Conservation (phyloP, 129 eudicot species). For the Pseudognaphalium luteoalbum region DNA sequence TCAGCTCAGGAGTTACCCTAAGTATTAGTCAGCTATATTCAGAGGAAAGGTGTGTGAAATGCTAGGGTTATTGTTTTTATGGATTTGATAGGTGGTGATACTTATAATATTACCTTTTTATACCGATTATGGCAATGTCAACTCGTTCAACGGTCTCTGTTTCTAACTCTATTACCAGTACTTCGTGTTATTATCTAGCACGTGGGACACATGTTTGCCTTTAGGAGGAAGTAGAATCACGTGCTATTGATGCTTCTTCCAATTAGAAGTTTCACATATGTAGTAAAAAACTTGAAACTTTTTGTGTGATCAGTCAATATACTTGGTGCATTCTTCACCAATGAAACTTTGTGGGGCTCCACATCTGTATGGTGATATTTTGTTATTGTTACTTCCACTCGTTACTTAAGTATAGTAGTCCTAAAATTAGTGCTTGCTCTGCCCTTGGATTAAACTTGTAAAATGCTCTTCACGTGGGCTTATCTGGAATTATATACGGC, state of each 20-base stretch:
- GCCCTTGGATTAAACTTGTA: not conserved
- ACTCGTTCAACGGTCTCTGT: not conserved
- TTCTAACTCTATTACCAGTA: not conserved
- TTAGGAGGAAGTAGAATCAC: constrained; percentile 12
- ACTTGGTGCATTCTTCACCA: constrained; percentile 9
- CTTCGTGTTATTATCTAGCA: not conserved
- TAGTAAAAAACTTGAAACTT: constrained; percentile 21
- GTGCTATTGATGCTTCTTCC: not conserved
- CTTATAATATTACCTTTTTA: not conserved
- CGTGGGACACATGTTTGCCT: not conserved
- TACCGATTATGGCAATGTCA: constrained; percentile 8
- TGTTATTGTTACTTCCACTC: not conserved
- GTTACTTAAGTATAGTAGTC: not conserved
- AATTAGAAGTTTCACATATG: constrained; percentile 14
- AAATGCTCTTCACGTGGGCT: not conserved
- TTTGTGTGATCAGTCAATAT: constrained; percentile 8
- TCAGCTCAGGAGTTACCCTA: not conserved
- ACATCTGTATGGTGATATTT: not conserved
- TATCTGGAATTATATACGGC: not conserved
- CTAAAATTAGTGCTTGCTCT: not conserved
- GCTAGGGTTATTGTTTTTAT: not conserved
- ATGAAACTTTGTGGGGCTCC: constrained; percentile 9
- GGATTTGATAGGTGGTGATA: not conserved
- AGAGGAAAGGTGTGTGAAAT: constrained; percentile 4
- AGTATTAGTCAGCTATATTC: not conserved